A percentile compares a stretch with the other conserved stretches of the same genome.
phyloP scores from a whole-genome alignment of 75 land plant species.

The Pinus tabuliformis region DNA sequence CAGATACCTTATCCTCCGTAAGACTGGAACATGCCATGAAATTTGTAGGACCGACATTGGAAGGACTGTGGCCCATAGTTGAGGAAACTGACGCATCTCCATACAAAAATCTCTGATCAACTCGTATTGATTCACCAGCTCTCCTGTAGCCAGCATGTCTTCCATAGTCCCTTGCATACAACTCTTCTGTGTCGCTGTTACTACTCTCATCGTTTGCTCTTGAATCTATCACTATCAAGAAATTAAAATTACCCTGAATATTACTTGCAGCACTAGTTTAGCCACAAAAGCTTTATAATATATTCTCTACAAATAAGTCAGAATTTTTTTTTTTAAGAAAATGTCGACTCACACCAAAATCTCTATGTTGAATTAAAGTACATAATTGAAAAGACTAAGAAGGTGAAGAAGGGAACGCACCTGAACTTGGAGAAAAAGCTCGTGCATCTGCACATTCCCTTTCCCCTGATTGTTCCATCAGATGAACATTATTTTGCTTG shows the following conservation, averaged over 20 bases:
- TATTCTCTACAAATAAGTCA: too few species aligned
- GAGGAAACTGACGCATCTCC: slow-evolving; percentile 1
- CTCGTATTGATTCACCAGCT: neutral
- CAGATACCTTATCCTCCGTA: neutral
- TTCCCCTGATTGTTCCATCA: slow-evolving; percentile 1
- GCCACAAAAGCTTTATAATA: neutral
- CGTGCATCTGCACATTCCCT: neutral
- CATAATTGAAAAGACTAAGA: neutral
- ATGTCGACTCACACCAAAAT: too few species aligned
- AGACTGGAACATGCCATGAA: slow-evolving; percentile 3
- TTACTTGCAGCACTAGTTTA: slow-evolving; percentile 10
- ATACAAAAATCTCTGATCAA: neutral
- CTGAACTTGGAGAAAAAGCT: slow-evolving; percentile 9
- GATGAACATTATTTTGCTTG: slow-evolving; percentile 7
- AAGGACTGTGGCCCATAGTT: neutral
- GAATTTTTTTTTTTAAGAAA: too few species aligned
- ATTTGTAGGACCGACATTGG: slow-evolving; percentile 1
- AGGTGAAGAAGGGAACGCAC: neutral
- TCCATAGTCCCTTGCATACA: slow-evolving; percentile 7
- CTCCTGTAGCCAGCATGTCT: slow-evolving; percentile 8
- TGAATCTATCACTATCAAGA: slow-evolving; percentile 10
- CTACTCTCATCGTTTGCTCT: slow-evolving; percentile 13
- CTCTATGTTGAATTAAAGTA: neutral
- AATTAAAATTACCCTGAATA: slow-evolving; percentile 7
- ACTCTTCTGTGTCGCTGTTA: slow-evolving; percentile 11